These are phyloP conservation scores for Reutealis trisperma DNA, from an alignment of 345 rosid genomes.

Conservation along the genomic window DNA sequence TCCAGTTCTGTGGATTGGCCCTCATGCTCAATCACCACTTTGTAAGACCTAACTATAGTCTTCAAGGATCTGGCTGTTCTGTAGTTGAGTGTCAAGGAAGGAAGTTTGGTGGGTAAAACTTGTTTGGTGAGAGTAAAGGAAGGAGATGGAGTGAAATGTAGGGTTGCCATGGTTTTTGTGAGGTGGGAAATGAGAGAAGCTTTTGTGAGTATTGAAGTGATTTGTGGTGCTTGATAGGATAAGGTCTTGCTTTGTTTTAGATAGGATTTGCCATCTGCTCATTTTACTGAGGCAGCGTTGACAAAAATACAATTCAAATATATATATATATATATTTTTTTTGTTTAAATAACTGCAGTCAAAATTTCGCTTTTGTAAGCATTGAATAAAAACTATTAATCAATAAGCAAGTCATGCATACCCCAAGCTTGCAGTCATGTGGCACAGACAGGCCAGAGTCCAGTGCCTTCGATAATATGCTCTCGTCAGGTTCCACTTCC, in stretches of 20 bases:
- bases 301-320: too few relatives aligned
- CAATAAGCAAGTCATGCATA: slow-evolving; percentile 99
- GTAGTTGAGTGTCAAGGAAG: slow-evolving; percentile 30
- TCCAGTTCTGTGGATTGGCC: slow-evolving; percentile 70
- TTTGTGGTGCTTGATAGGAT: slow-evolving; percentile 43
- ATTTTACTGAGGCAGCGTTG: not conserved
- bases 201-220: not conserved
- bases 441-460: slow-evolving; percentile 75
- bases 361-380: too few relatives aligned
- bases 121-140: slow-evolving; percentile 46
- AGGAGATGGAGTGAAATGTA: slow-evolving; percentile 54
- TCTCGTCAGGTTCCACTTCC: slow-evolving; percentile 85
- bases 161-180: slow-evolving; percentile 54
- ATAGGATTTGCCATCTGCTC: not conserved
- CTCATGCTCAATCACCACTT: slow-evolving; percentile 76
- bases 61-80: slow-evolving; percentile 18
- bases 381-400: too few relatives aligned
- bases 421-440: slow-evolving; percentile 93
- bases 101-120: slow-evolving; percentile 22
- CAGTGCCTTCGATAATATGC: slow-evolving; percentile 75
- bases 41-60: slow-evolving; percentile 46
- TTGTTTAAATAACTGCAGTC: too few relatives aligned
- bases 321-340: too few relatives aligned
- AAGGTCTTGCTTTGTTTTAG: slow-evolving; percentile 18
- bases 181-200: slow-evolving; percentile 13